These are phyloP conservation scores for Waltiozyma sp. DNA, from an alignment of 1,139 yeast genomes.

Conservation along the genomic window DNA sequence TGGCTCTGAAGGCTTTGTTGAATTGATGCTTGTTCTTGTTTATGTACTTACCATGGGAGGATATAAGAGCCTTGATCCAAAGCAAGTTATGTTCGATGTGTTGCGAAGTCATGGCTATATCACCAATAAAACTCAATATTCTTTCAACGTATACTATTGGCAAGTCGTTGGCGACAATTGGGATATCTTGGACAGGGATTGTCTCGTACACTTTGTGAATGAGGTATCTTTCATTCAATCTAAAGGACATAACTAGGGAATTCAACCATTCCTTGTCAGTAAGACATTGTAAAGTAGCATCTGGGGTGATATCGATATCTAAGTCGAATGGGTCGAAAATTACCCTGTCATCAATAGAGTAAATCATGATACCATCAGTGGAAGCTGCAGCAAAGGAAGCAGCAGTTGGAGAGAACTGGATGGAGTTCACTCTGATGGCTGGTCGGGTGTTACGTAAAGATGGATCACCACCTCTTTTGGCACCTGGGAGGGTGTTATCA, in stretches of 20 bases:
- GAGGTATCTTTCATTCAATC: conserved; percentile 73
- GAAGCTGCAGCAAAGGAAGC: conserved; percentile 91
- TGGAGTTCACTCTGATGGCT: conserved; percentile 64
- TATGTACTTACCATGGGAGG: conserved; percentile 71
- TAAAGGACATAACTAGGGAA: conserved; percentile 87
- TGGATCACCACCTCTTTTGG: conserved; percentile 72
- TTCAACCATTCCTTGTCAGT: conserved; percentile 61
- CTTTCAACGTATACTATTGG: conserved; percentile 71
- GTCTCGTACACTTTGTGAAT: conserved; percentile 66
- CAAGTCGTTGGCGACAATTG: conserved; percentile 50
- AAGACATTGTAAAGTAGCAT: conserved; percentile 52
- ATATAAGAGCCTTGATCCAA: conserved; percentile 65
- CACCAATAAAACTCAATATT: conserved; percentile 61
- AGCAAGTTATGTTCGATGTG: conserved; percentile 76
- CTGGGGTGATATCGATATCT: conserved; percentile 87
- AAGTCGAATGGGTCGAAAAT: conserved; percentile 91
- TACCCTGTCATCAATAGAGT: conserved; percentile 64
- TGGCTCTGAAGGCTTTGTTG: conserved; percentile 53
- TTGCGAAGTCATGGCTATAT: conserved; percentile 58
- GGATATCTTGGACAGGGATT: conserved; percentile 66
- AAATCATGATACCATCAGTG: conserved; percentile 84
- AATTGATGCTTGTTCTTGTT: conserved; percentile 52
- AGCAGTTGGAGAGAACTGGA: conserved; percentile 84
- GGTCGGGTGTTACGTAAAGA: conserved; percentile 70
- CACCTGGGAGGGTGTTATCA: conserved; percentile 77